Evolutionary conservation across 164 flowering plant species (phyloP), one percentile per base, ranked within the genome.

Genomic region (Warburgia ugandensis): DNA sequence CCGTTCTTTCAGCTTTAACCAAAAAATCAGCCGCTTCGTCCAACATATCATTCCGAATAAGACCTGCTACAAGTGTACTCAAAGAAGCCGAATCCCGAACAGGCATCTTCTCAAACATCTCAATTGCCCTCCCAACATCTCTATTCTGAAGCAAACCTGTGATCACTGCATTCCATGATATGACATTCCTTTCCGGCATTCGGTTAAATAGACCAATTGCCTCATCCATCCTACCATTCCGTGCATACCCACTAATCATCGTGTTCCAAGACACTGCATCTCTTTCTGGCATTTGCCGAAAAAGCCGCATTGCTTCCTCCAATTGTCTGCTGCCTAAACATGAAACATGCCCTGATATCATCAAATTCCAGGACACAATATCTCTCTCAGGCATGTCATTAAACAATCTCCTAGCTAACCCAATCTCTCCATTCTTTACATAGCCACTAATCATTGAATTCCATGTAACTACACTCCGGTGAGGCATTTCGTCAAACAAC

Each of bases 301-400:
- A 58, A 19, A 58, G 48, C 17, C 41, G 14, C 21, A 48, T 12
- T 9, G 40, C 40, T 20, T 57, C 61, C 25, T 28, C 46, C 12
- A 31, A 2, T 6, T 57, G 36, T 14, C 26, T 14, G 23, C 36
- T 10, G 29, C 52, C 45, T 13, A 21, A 21, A 23, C 61, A 30
- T 7, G n/a, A 22, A 12, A 25, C 40, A 50, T 54, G 44, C n/a
- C 58, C 62, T 2, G 62, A 50, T 5, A 59, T 25, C 50, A 59
- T 59, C 55, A 51, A 32, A 43, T 59, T 59, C 62, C 62, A 59
- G 7, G 62, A 59, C 48, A 59, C 56, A n/a, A 42, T 28, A 19
- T 59, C 55, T 43, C 55, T 50, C 19, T 50, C 17, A 12, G 62
- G 62, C 56, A 59, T 59, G 26, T 51, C 62, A 50, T 50, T 56